Base-by-base conservation (phyloP, 768 basidiomycete species). In the Hydnum rufescens region DNA sequence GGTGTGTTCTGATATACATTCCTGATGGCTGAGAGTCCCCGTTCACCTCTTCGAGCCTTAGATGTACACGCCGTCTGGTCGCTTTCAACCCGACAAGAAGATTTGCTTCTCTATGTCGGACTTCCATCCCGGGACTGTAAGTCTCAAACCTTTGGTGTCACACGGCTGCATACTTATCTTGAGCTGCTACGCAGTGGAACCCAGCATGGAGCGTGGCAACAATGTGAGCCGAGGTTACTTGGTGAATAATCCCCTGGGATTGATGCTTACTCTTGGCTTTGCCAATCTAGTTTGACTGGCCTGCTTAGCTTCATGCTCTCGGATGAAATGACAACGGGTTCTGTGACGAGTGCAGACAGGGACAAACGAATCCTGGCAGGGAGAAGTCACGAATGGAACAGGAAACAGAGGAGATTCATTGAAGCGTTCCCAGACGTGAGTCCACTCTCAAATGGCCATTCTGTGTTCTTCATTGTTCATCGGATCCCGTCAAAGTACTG, bases 101-200 rank as follows among this genome's bases (percentile, higher is more conserved):
- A 95, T 97, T 52, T 96, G 92, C 64, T 93, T 95, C 68, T 93
- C 88, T 23, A 95, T 97, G 89, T 89, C 87, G 3, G 87, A 90
- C 65, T 90, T 88, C 62, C 88, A 90, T 61, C 86, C 88, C 0
- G 86, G 85, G 56, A 75, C 83, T 8, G 85, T 87, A 59, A 63
- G 82, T 74, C 3, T 5, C 4, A 5, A 2, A n/a, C 18, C 6
- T 47, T 47, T 6, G 8, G 16, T 13, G 16, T 26, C 44, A 13
- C 6, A 47, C 28, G 8, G 16, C 25, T 47, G 44, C 6, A 13
- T 6, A 29, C 44, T 13, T 13, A 25, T 16, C 36, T 53, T 4
- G 34, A 29, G 28, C 46, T 44, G 3, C 31, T 36, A 25, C 6
- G 28, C 18, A 88, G 83, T 90, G 88, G 89, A 90, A 90, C 64